Conservation (phyloP, 2,329 filamentous ascomycete genomes). For the Apiospora rasikravindrae region DNA sequence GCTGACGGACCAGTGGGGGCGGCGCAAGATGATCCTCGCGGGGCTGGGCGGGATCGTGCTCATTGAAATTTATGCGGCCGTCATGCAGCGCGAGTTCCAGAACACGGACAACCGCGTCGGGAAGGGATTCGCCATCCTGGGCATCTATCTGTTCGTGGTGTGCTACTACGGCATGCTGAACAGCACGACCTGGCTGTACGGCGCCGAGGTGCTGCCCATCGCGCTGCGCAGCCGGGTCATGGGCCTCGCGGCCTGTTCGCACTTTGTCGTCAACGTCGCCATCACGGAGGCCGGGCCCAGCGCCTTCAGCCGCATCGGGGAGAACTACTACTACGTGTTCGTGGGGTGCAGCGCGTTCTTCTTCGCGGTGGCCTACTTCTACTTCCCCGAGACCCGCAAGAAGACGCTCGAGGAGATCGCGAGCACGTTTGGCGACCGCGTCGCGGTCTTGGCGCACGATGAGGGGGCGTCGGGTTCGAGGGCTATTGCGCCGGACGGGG, state of each 20-base stretch:
- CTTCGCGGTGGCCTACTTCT: slow-evolving; percentile 56
- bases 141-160: slow-evolving; percentile 62
- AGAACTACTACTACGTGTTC: slow-evolving; percentile 67
- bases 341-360: slow-evolving; percentile 58
- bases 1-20: slow-evolving; percentile 33
- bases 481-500: not conserved
- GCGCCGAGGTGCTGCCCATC: slow-evolving; percentile 60
- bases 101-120: slow-evolving; percentile 58
- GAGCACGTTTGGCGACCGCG: slow-evolving; percentile 30
- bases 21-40: slow-evolving; percentile 56
- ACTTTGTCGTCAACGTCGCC: slow-evolving; percentile 61
- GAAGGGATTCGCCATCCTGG: slow-evolving; percentile 64
- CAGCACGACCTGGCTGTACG: slow-evolving; percentile 60
- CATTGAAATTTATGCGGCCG: slow-evolving; percentile 63
- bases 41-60: slow-evolving; percentile 57
- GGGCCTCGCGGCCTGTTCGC: slow-evolving; percentile 57
- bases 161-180: slow-evolving; percentile 60
- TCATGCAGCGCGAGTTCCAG: slow-evolving; percentile 64
- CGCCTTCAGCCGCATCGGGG: slow-evolving; percentile 60
- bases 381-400: slow-evolving; percentile 51
- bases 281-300: slow-evolving; percentile 60
- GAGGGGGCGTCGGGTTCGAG: not conserved
- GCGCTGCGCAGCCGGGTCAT: slow-evolving; percentile 59
- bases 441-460: not conserved
- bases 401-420: slow-evolving; percentile 37